Percentiles rank a stretch among this genome's conserved stretches.
These are phyloP conservation scores for Fomitopsis pulvina DNA, from an alignment of 768 basidiomycete species.

Conservation along the genomic window DNA sequence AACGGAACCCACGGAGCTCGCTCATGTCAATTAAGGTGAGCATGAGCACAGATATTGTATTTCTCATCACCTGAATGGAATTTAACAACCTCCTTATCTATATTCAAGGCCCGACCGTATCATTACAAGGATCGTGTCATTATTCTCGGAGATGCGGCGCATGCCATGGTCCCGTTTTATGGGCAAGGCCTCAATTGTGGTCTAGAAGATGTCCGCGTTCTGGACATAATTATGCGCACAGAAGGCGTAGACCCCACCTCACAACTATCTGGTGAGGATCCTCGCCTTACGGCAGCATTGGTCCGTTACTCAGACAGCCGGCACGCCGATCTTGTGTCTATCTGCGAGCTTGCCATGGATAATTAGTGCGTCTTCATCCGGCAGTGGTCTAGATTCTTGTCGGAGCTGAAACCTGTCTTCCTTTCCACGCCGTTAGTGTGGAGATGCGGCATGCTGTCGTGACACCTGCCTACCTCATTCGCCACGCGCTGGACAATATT, in stretches of 20 bases:
- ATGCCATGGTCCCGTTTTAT: conserved; percentile 98
- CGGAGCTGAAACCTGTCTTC: conserved; percentile 1
- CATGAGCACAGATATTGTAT: conserved; percentile 10
- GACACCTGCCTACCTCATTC: conserved; percentile 71
- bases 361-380: conserved; percentile 76
- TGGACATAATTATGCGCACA: conserved; percentile 67
- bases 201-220: conserved; percentile 91
- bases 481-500: conserved; percentile 73
- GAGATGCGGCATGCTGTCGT: conserved; percentile 95
- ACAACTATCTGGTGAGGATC: conserved; percentile 39
- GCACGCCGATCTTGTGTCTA: conserved; percentile 85
- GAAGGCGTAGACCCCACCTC: conserved; percentile 53
- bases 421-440: conserved; percentile 42
- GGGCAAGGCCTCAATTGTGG: conserved; percentile 98
- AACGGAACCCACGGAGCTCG: conserved; percentile 78
- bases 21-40: conserved; percentile 90
- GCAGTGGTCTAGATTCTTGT: not conserved
- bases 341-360: conserved; percentile 87
- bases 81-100: conserved; percentile 1
- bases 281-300: conserved; percentile 58
- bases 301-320: conserved; percentile 74
- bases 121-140: conserved; percentile 86
- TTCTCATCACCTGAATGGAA: not conserved
- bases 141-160: conserved; percentile 90
- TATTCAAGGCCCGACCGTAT: conserved; percentile 69